These are phyloP conservation scores for Leccinum fuscescens DNA, from an alignment of 1,284 basidiomycete genomes.

Conservation along the genomic window DNA sequence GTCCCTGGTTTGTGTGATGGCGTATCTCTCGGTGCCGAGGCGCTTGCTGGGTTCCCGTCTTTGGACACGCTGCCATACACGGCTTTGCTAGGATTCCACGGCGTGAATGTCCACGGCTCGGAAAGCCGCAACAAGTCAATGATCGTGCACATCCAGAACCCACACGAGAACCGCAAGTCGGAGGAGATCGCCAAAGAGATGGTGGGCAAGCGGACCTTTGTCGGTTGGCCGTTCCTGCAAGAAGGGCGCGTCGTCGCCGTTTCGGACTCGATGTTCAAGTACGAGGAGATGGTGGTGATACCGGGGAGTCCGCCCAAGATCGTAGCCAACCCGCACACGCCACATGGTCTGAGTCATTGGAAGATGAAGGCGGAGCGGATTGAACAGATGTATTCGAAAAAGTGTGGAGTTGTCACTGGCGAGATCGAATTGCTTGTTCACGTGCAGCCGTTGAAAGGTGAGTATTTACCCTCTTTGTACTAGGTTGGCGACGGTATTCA, in stretches of 20 bases:
- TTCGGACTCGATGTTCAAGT: constrained; percentile 87
- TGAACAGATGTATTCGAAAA: constrained; percentile 86
- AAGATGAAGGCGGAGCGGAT: constrained; percentile 78
- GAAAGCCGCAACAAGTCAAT: constrained; percentile 92
- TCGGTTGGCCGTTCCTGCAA: constrained; percentile 93
- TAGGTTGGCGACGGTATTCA: background rate
- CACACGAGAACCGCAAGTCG: constrained; percentile 64
- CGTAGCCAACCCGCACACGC: constrained; percentile 70
- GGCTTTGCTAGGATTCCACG: constrained; percentile 77
- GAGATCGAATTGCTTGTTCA: constrained; percentile 80
- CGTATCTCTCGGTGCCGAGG: constrained; percentile 81
- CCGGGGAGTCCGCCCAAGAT: constrained; percentile 57
- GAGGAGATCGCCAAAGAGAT: constrained; percentile 76
- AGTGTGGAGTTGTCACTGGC: constrained; percentile 85
- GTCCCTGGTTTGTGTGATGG: constrained; percentile 88
- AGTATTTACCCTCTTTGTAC: constrained; percentile 16
- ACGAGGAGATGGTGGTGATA: constrained; percentile 67
- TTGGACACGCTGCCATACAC: constrained; percentile 86
- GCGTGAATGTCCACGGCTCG: constrained; percentile 91
- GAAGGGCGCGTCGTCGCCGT: constrained; percentile 88
- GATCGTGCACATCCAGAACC: constrained; percentile 82
- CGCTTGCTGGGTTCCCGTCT: constrained; percentile 95
- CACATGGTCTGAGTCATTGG: constrained; percentile 67
- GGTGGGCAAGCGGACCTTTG: constrained; percentile 77
- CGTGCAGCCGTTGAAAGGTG: constrained; percentile 84